These are phyloP conservation scores for Lepidium aucheri DNA, from an alignment of 345 rosid genomes.

Conservation along the genomic window DNA sequence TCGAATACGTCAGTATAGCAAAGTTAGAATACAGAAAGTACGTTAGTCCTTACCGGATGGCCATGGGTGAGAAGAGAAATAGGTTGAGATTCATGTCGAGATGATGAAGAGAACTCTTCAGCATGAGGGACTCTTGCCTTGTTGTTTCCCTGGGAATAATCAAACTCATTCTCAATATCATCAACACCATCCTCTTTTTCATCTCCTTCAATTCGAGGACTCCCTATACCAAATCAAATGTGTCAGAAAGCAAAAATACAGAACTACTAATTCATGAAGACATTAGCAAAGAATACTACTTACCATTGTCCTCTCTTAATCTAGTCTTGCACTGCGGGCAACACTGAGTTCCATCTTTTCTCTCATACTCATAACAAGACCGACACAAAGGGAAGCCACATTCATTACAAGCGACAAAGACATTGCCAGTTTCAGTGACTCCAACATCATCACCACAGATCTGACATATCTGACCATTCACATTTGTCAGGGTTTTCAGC, in stretches of 20 bases:
- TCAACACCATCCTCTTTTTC: constrained; percentile 85
- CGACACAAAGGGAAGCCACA: constrained; percentile 97
- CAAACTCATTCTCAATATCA: constrained; percentile 81
- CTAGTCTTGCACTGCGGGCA: constrained; percentile 99
- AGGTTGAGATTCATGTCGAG: constrained; percentile 81
- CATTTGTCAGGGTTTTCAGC: constrained; percentile 61
- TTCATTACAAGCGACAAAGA: constrained; percentile 88
- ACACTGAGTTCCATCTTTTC: constrained; percentile 87
- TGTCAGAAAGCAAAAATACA: background rate
- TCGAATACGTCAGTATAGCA: background rate
- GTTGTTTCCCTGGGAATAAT: constrained; percentile 54
- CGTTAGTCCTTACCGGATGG: constrained; percentile 38
- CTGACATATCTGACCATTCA: constrained; percentile 73
- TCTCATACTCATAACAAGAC: constrained; percentile 93
- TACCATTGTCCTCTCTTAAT: constrained; percentile 76
- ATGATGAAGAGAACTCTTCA: constrained; percentile 78
- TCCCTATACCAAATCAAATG: constrained; percentile 41
- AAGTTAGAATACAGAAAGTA: background rate
- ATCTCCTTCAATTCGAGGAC: constrained; percentile 79
- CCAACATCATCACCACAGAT: constrained; percentile 89
- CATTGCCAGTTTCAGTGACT: constrained; percentile 47
- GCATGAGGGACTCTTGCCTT: constrained; percentile 54
- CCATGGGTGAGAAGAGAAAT: constrained; percentile 81
- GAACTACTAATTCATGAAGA: background rate
- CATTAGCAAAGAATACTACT: background rate